phyloP scores from a whole-genome alignment of 371 early-diverging fungal genomes.

The Entomophthora muscae region DNA sequence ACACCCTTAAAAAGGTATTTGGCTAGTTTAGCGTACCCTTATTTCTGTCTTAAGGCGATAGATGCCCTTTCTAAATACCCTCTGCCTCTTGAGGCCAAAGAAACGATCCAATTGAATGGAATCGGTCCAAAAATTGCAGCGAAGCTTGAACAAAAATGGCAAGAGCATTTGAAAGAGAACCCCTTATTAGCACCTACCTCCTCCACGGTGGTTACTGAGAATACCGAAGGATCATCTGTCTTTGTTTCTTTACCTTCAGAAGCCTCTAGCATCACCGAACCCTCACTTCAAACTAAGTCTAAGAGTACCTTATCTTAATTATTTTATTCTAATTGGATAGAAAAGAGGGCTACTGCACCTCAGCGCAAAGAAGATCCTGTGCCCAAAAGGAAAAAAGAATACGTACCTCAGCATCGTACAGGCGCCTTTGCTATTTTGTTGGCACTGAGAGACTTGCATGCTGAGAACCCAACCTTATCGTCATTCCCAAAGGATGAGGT shows the following conservation, averaged over 20 bases:
- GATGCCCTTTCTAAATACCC: constrained; percentile 40
- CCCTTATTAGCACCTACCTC: not conserved
- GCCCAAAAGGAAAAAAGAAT: constrained; percentile 17
- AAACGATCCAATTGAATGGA: constrained; percentile 30
- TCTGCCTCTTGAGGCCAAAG: constrained; percentile 22
- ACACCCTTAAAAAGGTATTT: not conserved
- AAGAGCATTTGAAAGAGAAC: constrained; percentile 14
- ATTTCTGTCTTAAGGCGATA: constrained; percentile 25
- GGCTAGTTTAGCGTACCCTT: not conserved
- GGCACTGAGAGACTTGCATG: constrained; percentile 31
- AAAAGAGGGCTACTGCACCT: not conserved
- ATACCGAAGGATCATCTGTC: not conserved
- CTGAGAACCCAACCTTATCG: constrained; percentile 8
- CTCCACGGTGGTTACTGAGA: not conserved
- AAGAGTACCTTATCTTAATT: not conserved
- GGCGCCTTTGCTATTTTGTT: constrained; percentile 77
- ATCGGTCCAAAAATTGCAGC: constrained; percentile 40
- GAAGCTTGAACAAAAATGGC: constrained; percentile 33
- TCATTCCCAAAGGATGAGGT: constrained; percentile 35
- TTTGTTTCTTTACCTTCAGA: not conserved
- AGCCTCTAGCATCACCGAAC: not conserved
- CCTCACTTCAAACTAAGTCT: not conserved
- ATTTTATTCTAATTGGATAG: not conserved
- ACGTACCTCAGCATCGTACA: constrained; percentile 66
- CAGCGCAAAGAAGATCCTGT: not conserved